Evolutionary conservation across 768 basidiomycete species (phyloP), one percentile per base, ranked within the genome.

Genomic region (Amanita phalloides): DNA sequence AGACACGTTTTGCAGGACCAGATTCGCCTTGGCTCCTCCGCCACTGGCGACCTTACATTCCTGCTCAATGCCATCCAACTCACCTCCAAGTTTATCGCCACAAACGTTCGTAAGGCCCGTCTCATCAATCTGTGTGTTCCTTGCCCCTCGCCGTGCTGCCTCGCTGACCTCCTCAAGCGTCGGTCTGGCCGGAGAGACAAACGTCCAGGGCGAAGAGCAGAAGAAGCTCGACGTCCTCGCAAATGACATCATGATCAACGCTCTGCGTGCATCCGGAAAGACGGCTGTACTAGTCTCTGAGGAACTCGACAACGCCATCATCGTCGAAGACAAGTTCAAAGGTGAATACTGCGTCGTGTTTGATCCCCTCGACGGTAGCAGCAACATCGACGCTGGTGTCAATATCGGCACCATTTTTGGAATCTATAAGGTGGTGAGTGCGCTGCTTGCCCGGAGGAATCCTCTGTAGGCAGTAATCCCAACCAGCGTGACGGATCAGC

Each of bases 181-280:
- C 58, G 96, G 96, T 30, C 77, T 95, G 20, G 96, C 96, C 13
- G 96, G 96, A 13, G 92, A 94, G 63, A 89, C 89, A 25, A 99
- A 99, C 64, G 86, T 94, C 6, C 91, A 94, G 68, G 96, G 96
- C 20, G 96, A 98, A 67, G 96, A 98, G 63, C 96, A 99, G 76
- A 99, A 99, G 78, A 99, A 99, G 71, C 78, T 99, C 49, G 94
- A 96, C 62, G 85, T 96, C n/a, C 74, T 96, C 30, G 88, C 92
- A 11, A 97, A 99, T 66, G 94, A 99, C 66, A 99, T 99, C 76
- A 98, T 99, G 96, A 79, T 98, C 61, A 97, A 97, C 62, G 86
- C 94, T 44, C 79, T 99, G 32, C 81, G 90, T 38, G 94, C 94
- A 3, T 94, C 90, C n/a, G 92, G 96, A 49, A 96, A 93, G 78